Evolutionary conservation across 345 rosid species (phyloP).

Genomic region (Hypericum perforatum): DNA sequence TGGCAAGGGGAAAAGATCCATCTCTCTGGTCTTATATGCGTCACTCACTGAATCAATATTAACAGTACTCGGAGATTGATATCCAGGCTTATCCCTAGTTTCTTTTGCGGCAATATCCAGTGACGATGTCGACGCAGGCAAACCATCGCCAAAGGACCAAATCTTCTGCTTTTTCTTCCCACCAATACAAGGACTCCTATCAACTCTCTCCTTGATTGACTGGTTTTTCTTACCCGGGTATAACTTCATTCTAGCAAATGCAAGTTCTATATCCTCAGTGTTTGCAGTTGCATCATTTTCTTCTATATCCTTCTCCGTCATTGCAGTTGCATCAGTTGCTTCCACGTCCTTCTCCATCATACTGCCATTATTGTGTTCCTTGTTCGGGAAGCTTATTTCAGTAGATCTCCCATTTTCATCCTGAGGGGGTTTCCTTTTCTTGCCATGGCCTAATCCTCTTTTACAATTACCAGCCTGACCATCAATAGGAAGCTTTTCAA

Average conservation of each 20-base stretch:
- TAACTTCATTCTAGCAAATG: constrained; percentile 18
- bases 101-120: constrained; percentile 28
- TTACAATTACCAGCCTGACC: constrained; percentile 10
- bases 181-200: constrained; percentile 25
- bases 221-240: constrained; percentile 25
- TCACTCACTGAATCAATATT: constrained; percentile 17
- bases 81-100: constrained; percentile 20
- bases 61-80: constrained; percentile 7
- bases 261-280: constrained; percentile 32
- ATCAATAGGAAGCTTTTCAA: constrained; percentile 16
- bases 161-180: constrained; percentile 44
- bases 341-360: constrained; percentile 18
- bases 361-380: constrained; percentile 20
- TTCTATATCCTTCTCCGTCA: too few relatives aligned
- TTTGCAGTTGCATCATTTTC: constrained; percentile 17
- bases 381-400: constrained; percentile 29
- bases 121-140: constrained; percentile 19
- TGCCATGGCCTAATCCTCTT: constrained; percentile 25
- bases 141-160: constrained; percentile 25
- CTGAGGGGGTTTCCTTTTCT: constrained; percentile 46
- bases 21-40: constrained; percentile 27
- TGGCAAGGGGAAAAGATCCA: constrained; percentile 27
- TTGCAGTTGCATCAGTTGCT: constrained; percentile 2
- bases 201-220: constrained; percentile 28
- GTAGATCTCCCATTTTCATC: constrained; percentile 32